Conservation (phyloP, 495 filamentous ascomycete genomes). For the Aspergillus asperescens region DNA sequence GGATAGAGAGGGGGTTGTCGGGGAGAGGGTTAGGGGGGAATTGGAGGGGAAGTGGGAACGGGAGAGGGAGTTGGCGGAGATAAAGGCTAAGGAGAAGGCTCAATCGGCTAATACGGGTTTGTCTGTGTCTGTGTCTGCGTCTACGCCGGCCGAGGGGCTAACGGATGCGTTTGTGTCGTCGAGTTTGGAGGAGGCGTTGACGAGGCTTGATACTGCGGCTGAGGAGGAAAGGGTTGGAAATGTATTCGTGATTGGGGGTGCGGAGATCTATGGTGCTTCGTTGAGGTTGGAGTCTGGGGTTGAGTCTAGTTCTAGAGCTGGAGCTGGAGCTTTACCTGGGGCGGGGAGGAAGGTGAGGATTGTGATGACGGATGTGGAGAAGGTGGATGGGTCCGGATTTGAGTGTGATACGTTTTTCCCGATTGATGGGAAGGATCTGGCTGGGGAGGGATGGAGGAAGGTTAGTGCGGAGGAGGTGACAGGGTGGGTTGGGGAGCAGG, state of each 20-base stretch:
- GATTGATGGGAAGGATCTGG: constrained; percentile 34
- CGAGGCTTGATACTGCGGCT: constrained; percentile 26
- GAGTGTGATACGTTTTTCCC: constrained; percentile 91
- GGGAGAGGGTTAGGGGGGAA: constrained; percentile 23
- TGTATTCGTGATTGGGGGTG: constrained; percentile 86
- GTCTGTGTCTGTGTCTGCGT: not conserved
- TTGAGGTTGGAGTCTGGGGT: constrained; percentile 33
- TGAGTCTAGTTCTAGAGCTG: not conserved
- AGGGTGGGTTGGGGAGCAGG: constrained; percentile 43
- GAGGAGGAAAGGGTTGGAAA: constrained; percentile 33
- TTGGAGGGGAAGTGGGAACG: constrained; percentile 20
- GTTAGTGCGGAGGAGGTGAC: constrained; percentile 34
- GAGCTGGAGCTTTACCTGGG: not conserved
- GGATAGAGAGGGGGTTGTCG: constrained; percentile 25
- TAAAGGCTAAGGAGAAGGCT: not conserved
- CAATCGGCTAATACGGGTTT: not conserved
- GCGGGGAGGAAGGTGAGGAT: constrained; percentile 29
- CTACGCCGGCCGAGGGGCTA: constrained; percentile 5
- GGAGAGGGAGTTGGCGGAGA: constrained; percentile 10
- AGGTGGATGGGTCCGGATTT: constrained; percentile 50
- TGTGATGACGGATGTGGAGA: constrained; percentile 44
- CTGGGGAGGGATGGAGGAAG: constrained; percentile 33
- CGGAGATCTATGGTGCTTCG: constrained; percentile 72
- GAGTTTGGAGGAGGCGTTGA: constrained; percentile 56
- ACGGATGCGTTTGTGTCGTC: constrained; percentile 35